Evolutionary conservation across 208 protist genomes (phyloP).

Genomic region (Acanthamoeba sp.): DNA sequence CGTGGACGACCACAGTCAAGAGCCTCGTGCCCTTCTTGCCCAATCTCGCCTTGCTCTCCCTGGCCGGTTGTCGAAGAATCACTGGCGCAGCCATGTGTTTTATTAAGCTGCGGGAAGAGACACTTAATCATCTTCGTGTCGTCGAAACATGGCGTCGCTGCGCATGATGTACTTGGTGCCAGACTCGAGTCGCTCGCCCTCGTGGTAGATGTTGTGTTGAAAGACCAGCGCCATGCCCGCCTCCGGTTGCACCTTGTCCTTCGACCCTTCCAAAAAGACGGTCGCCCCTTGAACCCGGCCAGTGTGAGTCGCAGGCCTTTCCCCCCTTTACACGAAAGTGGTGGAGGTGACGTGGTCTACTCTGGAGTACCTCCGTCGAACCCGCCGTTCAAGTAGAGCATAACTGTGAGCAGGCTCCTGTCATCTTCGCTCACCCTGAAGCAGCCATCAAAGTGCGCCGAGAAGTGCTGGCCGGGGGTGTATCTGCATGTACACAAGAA

Average conservation of each 20-base stretch:
- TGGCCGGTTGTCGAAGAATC: background rate
- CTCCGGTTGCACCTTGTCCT: background rate
- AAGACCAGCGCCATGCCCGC: constrained; percentile 73
- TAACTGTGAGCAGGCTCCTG: background rate
- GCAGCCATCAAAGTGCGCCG: background rate
- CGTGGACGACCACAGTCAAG: background rate
- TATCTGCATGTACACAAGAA: background rate
- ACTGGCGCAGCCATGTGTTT: background rate
- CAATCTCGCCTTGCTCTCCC: background rate
- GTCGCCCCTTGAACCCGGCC: background rate
- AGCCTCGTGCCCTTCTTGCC: background rate
- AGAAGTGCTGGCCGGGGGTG: constrained; percentile 45
- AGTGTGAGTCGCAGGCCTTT: background rate
- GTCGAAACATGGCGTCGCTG: constrained; percentile 53
- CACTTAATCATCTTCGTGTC: background rate
- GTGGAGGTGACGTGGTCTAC: no score
- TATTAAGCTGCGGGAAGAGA: background rate
- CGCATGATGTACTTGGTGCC: constrained; percentile 70
- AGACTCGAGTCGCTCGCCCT: background rate
- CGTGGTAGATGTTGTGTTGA: constrained; percentile 72
- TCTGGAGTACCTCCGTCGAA: background rate
- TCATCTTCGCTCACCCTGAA: background rate
- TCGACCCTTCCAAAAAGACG: background rate
- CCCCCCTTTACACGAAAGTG: background rate
- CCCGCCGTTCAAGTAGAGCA: constrained; percentile 18